Conservation (phyloP, 768 basidiomycete species). For the Psilocybe cubensis region DNA sequence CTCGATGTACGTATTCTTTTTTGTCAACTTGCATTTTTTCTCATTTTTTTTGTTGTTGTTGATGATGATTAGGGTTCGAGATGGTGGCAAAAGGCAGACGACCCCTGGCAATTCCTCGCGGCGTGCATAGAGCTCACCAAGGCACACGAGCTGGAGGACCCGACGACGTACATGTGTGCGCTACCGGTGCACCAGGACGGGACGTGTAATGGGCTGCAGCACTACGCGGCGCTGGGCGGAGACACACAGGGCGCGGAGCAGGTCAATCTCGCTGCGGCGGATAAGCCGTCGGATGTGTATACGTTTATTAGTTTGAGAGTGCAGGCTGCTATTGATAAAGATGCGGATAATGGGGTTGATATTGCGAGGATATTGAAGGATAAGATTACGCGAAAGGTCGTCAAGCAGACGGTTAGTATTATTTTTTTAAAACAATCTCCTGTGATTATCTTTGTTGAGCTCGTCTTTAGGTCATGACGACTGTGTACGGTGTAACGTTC, state of each 20-base stretch:
- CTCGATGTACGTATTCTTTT: slow-evolving; percentile 54
- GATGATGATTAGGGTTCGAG: slow-evolving; percentile 69
- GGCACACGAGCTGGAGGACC: slow-evolving; percentile 75
- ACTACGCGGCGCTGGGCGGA: slow-evolving; percentile 97
- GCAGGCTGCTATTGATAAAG: slow-evolving; percentile 63
- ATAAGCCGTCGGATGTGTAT: slow-evolving; percentile 94
- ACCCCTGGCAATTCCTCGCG: slow-evolving; percentile 97
- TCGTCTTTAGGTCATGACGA: slow-evolving; percentile 85
- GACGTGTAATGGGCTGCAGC: slow-evolving; percentile 97
- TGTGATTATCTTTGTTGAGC: not conserved
- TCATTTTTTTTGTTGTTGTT: too few species aligned
- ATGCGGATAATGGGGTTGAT: slow-evolving; percentile 52
- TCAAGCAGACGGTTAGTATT: slow-evolving; percentile 90
- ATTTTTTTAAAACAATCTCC: not conserved
- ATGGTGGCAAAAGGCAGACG: slow-evolving; percentile 94
- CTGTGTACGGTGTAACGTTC: slow-evolving; percentile 97
- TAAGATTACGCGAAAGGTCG: slow-evolving; percentile 89
- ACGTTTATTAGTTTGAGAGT: slow-evolving; percentile 89
- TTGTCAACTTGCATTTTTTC: not conserved
- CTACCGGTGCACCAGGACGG: slow-evolving; percentile 98
- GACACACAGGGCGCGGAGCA: slow-evolving; percentile 87
- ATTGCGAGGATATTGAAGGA: slow-evolving; percentile 68
- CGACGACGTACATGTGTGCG: slow-evolving; percentile 60
- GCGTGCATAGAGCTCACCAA: slow-evolving; percentile 87
- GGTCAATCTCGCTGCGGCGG: slow-evolving; percentile 86